phyloP scores from a whole-genome alignment of 495 filamentous ascomycete species.

The Letharia lupina region DNA sequence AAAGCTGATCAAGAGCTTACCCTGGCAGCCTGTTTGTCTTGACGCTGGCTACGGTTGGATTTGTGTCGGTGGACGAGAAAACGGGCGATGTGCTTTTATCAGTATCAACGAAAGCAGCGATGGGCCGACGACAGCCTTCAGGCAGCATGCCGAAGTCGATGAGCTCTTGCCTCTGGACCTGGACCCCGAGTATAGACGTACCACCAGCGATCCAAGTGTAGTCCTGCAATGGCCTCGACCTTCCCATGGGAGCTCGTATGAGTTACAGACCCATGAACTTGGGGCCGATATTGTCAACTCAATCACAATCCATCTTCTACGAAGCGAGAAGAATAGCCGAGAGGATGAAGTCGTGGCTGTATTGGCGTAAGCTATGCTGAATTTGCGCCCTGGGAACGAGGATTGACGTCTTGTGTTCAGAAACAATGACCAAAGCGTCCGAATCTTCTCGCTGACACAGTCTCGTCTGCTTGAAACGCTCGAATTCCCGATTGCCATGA shows the following conservation, averaged over 20 bases:
- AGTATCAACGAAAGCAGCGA: constrained; percentile 21
- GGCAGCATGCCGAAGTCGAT: constrained; percentile 47
- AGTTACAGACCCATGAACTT: constrained; percentile 45
- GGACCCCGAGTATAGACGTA: constrained; percentile 30
- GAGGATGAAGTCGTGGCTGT: constrained; percentile 55
- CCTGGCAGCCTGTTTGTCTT: constrained; percentile 78
- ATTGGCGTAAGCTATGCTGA: constrained; percentile 41
- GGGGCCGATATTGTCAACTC: constrained; percentile 61
- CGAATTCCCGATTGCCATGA: constrained; percentile 70
- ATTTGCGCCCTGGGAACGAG: constrained; percentile 14
- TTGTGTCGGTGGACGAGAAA: constrained; percentile 72
- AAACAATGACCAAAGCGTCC: constrained; percentile 86
- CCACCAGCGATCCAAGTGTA: constrained; percentile 1
- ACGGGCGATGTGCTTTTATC: constrained; percentile 78
- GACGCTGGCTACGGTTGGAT: constrained; percentile 80
- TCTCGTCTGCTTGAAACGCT: constrained; percentile 56
- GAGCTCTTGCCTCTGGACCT: constrained; percentile 52
- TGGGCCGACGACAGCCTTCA: constrained; percentile 28
- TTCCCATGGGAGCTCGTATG: constrained; percentile 30
- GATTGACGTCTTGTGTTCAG: constrained; percentile 27
- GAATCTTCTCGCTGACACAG: constrained; percentile 63
- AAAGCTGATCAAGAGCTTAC: constrained; percentile 66
- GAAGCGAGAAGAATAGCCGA: constrained; percentile 37
- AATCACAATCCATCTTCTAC: constrained; percentile 56
- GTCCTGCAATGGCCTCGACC: constrained; percentile 7